Evolutionary conservation across 257 asterid species (phyloP).

Genomic region (Buddleja alternifolia): DNA sequence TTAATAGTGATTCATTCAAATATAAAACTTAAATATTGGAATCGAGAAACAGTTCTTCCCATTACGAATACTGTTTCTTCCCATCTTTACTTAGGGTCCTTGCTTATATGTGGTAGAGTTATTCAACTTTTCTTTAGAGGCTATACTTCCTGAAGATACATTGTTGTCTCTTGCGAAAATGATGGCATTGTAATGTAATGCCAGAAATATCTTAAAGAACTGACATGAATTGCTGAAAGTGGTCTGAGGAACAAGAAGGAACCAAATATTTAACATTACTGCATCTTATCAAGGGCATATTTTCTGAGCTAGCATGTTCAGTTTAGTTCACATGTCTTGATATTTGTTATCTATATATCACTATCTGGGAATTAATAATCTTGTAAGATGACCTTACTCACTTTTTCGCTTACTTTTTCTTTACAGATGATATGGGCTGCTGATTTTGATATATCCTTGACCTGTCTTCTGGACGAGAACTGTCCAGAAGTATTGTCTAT

Average conservation of each 20-base stretch:
- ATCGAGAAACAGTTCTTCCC: neutral
- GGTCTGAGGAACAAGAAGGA: constrained; percentile 12
- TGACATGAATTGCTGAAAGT: constrained; percentile 1
- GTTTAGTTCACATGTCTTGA: neutral
- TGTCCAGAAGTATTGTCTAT: constrained; percentile 77
- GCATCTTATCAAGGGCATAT: constrained; percentile 14
- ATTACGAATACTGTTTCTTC: neutral
- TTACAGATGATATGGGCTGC: constrained; percentile 99
- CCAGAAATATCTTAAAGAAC: neutral
- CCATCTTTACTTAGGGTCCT: constrained; percentile 6
- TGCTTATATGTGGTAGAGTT: neutral
- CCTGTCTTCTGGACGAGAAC: constrained; percentile 63
- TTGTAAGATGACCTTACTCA: constrained; percentile 20
- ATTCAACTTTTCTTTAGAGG: neutral
- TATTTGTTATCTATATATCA: constrained; percentile 6
- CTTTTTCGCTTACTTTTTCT: constrained; percentile 14
- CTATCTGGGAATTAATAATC: neutral
- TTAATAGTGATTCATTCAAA: no score
- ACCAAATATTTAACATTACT: constrained; percentile 7
- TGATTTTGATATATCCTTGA: constrained; percentile 78
- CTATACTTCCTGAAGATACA: constrained; percentile 10
- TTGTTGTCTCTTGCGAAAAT: neutral
- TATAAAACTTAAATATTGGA: no score
- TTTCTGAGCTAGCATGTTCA: constrained; percentile 5
- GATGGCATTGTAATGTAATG: neutral